A percentile compares a stretch with the other conserved stretches of the same genome.
These are phyloP conservation scores for Falciphora oryzae DNA, from an alignment of 2,329 filamentous ascomycete genomes.

Conservation along the genomic window DNA sequence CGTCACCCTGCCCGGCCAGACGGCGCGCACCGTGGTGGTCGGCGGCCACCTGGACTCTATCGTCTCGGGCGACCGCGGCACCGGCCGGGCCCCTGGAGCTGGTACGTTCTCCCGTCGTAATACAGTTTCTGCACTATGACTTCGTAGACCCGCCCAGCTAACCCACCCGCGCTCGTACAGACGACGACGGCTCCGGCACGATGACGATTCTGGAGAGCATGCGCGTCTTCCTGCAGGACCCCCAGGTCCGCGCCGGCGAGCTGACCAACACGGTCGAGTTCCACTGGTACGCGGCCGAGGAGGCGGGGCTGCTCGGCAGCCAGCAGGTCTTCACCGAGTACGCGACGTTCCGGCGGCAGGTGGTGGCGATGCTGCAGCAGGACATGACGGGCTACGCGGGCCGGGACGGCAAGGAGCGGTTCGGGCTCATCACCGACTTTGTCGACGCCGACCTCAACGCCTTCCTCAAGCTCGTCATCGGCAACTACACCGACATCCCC, in stretches of 20 bases:
- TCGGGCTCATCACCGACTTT: constrained; percentile 89
- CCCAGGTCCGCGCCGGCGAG: constrained; percentile 63
- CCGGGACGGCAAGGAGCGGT: constrained; percentile 77
- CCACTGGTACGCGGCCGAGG: constrained; percentile 92
- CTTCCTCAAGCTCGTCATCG: constrained; percentile 87
- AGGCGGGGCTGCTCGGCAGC: constrained; percentile 79
- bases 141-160: constrained; percentile 59
- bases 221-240: constrained; percentile 68
- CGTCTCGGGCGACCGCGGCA: constrained; percentile 73
- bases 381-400: constrained; percentile 94
- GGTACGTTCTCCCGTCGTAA: constrained; percentile 16
- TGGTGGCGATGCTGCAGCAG: constrained; percentile 97
- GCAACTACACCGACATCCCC: constrained; percentile 73
- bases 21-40: constrained; percentile 77
- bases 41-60: constrained; percentile 94
- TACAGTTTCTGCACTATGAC: not conserved
- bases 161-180: constrained; percentile 79
- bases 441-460: constrained; percentile 75
- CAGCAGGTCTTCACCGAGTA: constrained; percentile 86
- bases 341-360: constrained; percentile 61
- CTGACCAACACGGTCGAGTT: constrained; percentile 87
- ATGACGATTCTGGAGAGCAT: constrained; percentile 93
- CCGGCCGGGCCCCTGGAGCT: constrained; percentile 65
- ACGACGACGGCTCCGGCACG: constrained; percentile 88
- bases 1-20: constrained; percentile 81